Base-by-base conservation (phyloP, 441 rosid genomes). In the Omphalea diandra region DNA sequence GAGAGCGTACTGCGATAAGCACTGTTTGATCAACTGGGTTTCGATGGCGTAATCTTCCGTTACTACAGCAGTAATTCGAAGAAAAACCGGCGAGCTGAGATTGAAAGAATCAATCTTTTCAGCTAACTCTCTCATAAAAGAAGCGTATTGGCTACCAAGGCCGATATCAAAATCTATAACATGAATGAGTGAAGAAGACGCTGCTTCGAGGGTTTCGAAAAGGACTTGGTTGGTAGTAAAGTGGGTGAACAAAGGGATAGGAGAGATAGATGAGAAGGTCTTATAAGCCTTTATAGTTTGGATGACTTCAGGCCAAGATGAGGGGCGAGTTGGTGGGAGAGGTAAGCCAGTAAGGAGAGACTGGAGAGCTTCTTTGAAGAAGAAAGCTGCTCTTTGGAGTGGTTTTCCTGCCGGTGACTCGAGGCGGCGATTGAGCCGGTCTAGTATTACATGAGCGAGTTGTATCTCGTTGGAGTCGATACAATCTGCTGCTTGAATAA, bases 111-210 rank as follows among this genome's bases (percentile, higher is more conserved):
- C 79, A 0, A 81, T 73, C 70, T 80, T 83, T 47, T 90, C 97
- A 0, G 84, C 85, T 35, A 95, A 77, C 71, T 92, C 97, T 55
- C 84, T 83, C 90, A 95, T 84, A 41, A 95, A 77, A n/a, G 95
- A 95, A 12, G 99, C 92, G 75, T 95, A 95, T 49, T 93, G 97
- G 38, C 94, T 89, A 8, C 98, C 99, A 50, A 93, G 80, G n/a
- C 98, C 99, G 58, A 95, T 87, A 18, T 95, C 96, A 47, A 95
- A 95, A 63, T 95, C 99, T 12, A 95, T 82, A 35, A 95, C 80
- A 76, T 90, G 99, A 38, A 95, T 73, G 62, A 92, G 81, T 43
- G 85, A 81, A 1, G 84, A 56, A 12, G 87, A 73, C 15, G 88
- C 87, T 18, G 88, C 87, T 14, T 79, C 84, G 0, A 95, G 59